A percentile compares a stretch with the other conserved stretches of the same genome.
phyloP scores from a whole-genome alignment of 805 yeast species.

The Sugiyamaella qingdaonensis region DNA sequence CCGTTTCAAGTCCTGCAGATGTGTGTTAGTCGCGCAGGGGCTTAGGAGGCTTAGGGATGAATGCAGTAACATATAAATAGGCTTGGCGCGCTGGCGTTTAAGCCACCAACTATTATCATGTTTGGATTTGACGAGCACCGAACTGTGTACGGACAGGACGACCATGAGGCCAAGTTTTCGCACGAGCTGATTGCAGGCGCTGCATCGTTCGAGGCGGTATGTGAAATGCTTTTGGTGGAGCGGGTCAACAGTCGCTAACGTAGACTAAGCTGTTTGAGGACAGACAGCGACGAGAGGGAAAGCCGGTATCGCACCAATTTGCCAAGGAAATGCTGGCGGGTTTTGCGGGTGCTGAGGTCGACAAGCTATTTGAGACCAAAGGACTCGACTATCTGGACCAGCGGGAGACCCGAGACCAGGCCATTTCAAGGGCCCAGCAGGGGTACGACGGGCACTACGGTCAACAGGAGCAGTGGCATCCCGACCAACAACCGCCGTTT shows the following conservation, averaged over 20 bases:
- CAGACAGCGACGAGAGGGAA: conserved; percentile 29
- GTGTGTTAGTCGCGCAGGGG: too few species aligned
- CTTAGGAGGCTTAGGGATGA: too few species aligned
- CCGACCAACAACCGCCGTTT: conserved; percentile 21
- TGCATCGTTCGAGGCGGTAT: conserved; percentile 27
- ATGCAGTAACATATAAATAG: too few species aligned
- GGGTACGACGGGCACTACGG: conserved; percentile 30
- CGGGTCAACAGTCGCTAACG: neutral
- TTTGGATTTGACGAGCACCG: conserved; percentile 23
- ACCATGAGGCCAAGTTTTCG: conserved; percentile 27
- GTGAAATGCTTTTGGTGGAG: neutral
- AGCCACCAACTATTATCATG: conserved; percentile 9
- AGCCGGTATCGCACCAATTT: conserved; percentile 28
- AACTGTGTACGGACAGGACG: conserved; percentile 18
- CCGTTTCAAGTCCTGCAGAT: too few species aligned
- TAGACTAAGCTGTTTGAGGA: conserved; percentile 27
- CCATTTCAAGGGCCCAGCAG: conserved; percentile 24
- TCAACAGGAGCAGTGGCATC: conserved; percentile 21
- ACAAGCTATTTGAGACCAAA: conserved; percentile 30
- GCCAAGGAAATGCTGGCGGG: conserved; percentile 30
- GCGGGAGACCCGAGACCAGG: conserved; percentile 20
- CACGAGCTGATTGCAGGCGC: conserved; percentile 32
- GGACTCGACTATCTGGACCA: conserved; percentile 28
- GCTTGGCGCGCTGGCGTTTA: too few species aligned
- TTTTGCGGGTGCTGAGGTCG: conserved; percentile 30